These are phyloP conservation scores for Uncinocarpus reesii DNA, from an alignment of 2,329 filamentous ascomycete species.

Conservation along the genomic window DNA sequence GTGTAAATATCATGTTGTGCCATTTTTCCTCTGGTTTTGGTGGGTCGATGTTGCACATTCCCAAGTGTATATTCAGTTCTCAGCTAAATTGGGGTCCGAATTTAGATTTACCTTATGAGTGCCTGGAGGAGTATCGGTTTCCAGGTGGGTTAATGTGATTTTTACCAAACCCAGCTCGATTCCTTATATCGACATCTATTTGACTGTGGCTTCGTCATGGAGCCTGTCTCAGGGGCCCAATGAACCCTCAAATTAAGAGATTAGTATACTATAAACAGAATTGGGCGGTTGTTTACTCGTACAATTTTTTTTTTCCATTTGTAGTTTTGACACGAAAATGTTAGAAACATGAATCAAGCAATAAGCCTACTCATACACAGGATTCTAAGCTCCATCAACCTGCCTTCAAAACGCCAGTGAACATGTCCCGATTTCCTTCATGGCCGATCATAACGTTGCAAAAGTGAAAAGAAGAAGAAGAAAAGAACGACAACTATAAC, in stretches of 20 bases:
- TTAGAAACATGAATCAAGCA: not conserved
- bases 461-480: not conserved
- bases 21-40: not conserved
- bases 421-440: conserved; percentile 3
- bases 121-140: not conserved
- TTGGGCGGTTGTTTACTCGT: not conserved
- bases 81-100: conserved; percentile 3
- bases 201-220: no score
- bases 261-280: no score
- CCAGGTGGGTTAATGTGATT: not conserved
- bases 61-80: not conserved
- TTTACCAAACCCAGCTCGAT: no score
- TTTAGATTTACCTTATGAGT: not conserved
- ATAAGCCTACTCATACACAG: conserved; percentile 7
- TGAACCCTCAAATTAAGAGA: no score
- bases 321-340: not conserved
- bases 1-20: not conserved
- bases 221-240: no score
- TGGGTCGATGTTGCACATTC: not conserved
- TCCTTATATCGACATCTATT: not conserved
- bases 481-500: not conserved
- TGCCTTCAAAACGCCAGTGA: conserved; percentile 1
- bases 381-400: conserved; percentile 1
- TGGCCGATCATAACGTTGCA: conserved; percentile 4
- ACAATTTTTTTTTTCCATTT: conserved; percentile 5